These are phyloP conservation scores for Melanomma pulvis-pyrius DNA, from an alignment of 495 filamentous ascomycete genomes.

Conservation along the genomic window DNA sequence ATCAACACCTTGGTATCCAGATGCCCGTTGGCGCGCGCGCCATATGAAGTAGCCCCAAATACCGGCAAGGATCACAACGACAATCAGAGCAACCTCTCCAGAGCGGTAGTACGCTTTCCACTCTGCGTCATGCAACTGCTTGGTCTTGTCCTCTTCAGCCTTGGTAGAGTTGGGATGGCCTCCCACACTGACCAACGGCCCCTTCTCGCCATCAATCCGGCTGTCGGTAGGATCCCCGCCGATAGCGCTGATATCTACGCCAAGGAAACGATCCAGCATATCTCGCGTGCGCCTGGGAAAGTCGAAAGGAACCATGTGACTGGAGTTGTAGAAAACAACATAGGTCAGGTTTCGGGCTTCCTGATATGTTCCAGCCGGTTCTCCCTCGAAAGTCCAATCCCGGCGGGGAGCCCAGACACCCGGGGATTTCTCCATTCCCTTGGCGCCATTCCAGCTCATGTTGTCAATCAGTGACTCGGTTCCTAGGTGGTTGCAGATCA, in stretches of 20 bases:
- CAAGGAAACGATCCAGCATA: conserved; percentile 97
- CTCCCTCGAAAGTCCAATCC: conserved; percentile 92
- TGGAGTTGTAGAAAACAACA: conserved; percentile 90
- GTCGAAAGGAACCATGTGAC: conserved; percentile 98
- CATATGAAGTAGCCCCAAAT: conserved; percentile 87
- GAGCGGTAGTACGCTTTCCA: conserved; percentile 92
- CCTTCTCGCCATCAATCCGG: conserved; percentile 88
- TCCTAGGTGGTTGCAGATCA: conserved; percentile 96
- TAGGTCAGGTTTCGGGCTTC: conserved; percentile 94
- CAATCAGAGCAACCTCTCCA: conserved; percentile 83
- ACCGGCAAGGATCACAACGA: conserved; percentile 77
- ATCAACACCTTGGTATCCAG: conserved; percentile 54
- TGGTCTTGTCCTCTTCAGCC: conserved; percentile 71
- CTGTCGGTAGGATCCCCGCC: conserved; percentile 84
- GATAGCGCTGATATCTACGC: conserved; percentile 88
- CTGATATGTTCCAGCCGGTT: conserved; percentile 90
- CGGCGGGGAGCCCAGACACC: conserved; percentile 89
- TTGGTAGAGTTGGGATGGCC: conserved; percentile 80
- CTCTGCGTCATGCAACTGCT: conserved; percentile 79
- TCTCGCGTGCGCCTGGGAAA: conserved; percentile 83
- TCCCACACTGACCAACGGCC: conserved; percentile 78
- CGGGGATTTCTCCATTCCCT: conserved; percentile 85
- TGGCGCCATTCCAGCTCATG: conserved; percentile 88
- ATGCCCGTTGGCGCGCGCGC: conserved; percentile 64
- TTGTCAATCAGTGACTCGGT: conserved; percentile 90